A percentile compares a stretch with the other conserved stretches of the same genome.
These are phyloP conservation scores for Solanum bukasovii DNA, from an alignment of 257 asterid genomes.

Conservation along the genomic window DNA sequence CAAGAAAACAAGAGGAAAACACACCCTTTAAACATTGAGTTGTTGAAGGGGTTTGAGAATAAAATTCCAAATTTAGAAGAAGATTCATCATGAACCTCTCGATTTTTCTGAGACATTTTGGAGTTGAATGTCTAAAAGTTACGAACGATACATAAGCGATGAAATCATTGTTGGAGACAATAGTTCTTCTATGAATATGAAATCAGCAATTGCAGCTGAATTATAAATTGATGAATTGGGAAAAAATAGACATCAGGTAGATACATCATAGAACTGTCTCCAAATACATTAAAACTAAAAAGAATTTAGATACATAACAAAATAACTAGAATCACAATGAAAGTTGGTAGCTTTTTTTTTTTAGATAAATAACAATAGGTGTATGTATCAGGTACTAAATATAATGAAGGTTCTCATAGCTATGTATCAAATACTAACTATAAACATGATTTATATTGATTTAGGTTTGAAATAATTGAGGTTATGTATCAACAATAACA, in stretches of 20 bases:
- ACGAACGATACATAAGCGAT: background rate
- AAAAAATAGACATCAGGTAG: background rate
- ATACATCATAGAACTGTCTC: background rate
- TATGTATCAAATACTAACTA: background rate
- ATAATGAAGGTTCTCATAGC: background rate
- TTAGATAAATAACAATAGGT: background rate
- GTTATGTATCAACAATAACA: too few relatives aligned
- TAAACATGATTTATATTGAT: background rate
- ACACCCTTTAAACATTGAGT: background rate
- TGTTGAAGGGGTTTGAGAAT: background rate
- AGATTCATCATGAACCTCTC: background rate
- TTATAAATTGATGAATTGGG: background rate
- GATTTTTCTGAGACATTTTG: background rate
- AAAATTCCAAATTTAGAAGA: background rate
- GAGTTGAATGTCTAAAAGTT: background rate
- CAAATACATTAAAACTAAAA: background rate
- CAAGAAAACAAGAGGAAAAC: constrained; percentile 7
- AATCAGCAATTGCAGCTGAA: background rate
- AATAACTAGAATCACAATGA: too few relatives aligned
- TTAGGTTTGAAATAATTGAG: too few relatives aligned
- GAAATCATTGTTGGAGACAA: background rate
- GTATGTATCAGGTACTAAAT: background rate
- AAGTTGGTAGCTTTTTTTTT: background rate
- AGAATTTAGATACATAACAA: too few relatives aligned
- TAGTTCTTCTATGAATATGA: background rate